phyloP scores from a whole-genome alignment of 1,139 yeast species.

The Suhomyces chickasaworum region DNA sequence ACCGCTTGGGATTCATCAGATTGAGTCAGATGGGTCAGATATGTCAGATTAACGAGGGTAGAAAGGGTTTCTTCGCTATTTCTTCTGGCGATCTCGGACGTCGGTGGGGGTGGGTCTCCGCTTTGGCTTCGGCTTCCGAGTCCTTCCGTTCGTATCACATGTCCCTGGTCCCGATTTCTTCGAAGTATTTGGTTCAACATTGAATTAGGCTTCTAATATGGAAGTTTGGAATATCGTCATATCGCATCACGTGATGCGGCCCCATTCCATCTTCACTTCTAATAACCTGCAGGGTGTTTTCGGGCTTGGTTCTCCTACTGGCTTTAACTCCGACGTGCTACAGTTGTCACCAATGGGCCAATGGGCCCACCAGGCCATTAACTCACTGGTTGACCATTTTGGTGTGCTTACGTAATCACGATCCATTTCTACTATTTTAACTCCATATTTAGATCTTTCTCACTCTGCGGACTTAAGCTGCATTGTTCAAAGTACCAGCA shows the following conservation, averaged over 20 bases:
- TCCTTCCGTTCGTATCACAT: not conserved
- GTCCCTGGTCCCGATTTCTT: conserved; percentile 5
- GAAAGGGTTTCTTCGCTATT: conserved; percentile 19
- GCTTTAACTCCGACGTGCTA: not conserved
- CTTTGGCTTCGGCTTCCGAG: not conserved
- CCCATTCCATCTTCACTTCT: not conserved
- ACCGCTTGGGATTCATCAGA: not conserved
- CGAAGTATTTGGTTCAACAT: conserved; percentile 9
- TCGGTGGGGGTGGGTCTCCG: too few relatives aligned
- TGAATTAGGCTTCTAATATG: not conserved
- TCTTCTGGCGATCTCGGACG: not conserved
- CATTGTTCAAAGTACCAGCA: too few relatives aligned
- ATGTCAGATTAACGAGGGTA: conserved; percentile 17
- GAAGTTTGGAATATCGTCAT: not conserved
- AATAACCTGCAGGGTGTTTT: not conserved
- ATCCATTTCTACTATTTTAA: too few relatives aligned
- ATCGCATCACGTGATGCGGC: not conserved
- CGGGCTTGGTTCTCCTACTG: not conserved
- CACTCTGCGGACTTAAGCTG: too few relatives aligned
- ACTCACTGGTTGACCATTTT: too few relatives aligned
- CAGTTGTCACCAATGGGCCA: too few relatives aligned
- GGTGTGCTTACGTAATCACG: too few relatives aligned
- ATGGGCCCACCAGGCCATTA: too few relatives aligned
- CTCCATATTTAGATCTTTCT: too few relatives aligned
- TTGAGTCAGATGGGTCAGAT: conserved; percentile 1